These are phyloP conservation scores for Pulveroboletus ravenelii DNA, from an alignment of 768 basidiomycete species.

Conservation along the genomic window DNA sequence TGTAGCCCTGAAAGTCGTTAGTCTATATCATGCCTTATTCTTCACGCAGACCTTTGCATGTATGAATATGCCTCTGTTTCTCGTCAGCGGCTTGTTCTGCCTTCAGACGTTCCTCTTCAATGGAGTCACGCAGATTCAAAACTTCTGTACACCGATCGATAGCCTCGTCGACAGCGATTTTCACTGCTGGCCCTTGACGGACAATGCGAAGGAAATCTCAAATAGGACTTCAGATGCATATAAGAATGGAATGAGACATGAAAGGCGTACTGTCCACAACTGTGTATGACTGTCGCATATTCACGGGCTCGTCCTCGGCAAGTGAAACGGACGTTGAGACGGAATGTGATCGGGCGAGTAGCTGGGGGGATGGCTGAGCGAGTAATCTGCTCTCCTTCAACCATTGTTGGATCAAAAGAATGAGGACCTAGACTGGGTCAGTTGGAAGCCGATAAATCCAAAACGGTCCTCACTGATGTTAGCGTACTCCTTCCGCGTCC, in stretches of 20 bases:
- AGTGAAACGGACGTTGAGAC: constrained; percentile 33
- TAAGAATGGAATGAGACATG: background rate
- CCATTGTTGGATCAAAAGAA: constrained; percentile 85
- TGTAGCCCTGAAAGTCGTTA: constrained; percentile 52
- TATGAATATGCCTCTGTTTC: constrained; percentile 56
- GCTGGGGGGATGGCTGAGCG: constrained; percentile 30
- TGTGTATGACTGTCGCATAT: constrained; percentile 65
- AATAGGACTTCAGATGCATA: constrained; percentile 5
- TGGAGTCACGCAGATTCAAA: constrained; percentile 81
- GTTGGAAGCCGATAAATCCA: background rate
- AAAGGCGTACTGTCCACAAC: constrained; percentile 81
- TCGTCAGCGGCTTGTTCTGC: constrained; percentile 79
- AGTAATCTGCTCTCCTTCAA: constrained; percentile 39
- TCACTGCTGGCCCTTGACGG: constrained; percentile 81
- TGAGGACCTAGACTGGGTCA: constrained; percentile 51
- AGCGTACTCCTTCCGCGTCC: constrained; percentile 89
- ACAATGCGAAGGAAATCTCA: constrained; percentile 80
- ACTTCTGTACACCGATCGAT: constrained; percentile 83
- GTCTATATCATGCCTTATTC: background rate
- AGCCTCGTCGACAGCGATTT: constrained; percentile 79
- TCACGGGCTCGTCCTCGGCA: constrained; percentile 26
- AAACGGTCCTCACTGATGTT: constrained; percentile 57
- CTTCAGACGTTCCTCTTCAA: constrained; percentile 73
- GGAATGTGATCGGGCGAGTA: constrained; percentile 39
- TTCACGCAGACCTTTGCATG: constrained; percentile 58